A percentile compares a stretch with the other conserved stretches of the same genome.
Conservation (phyloP, 495 filamentous ascomycete species). For the Hypoxylon fragiforme region DNA sequence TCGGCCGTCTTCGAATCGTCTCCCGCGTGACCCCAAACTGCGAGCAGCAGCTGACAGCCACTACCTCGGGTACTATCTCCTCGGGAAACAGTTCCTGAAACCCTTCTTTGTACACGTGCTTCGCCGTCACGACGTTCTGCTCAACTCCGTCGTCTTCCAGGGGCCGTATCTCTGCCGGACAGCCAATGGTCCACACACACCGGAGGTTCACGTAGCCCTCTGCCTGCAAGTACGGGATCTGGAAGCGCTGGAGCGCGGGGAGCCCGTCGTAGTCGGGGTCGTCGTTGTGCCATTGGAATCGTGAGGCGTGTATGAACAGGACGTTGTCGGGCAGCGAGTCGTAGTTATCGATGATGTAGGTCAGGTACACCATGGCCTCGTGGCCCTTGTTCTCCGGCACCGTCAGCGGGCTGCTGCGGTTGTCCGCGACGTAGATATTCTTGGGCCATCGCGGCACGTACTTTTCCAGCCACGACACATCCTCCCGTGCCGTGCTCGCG, state of each 20-base stretch:
- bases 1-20: slow-evolving; percentile 51
- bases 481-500: slow-evolving; percentile 39
- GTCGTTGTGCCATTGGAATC: slow-evolving; percentile 69
- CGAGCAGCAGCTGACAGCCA: slow-evolving; percentile 67
- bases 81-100: slow-evolving; percentile 61
- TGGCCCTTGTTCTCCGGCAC: slow-evolving; percentile 61
- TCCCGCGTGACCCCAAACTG: slow-evolving; percentile 68
- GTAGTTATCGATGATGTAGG: slow-evolving; percentile 67
- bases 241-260: slow-evolving; percentile 56
- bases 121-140: slow-evolving; percentile 43
- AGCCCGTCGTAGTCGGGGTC: slow-evolving; percentile 53
- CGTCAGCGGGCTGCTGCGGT: slow-evolving; percentile 40
- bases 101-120: slow-evolving; percentile 49
- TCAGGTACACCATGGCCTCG: slow-evolving; percentile 67
- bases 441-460: slow-evolving; percentile 44
- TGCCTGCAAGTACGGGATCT: slow-evolving; percentile 56
- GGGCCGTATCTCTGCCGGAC: slow-evolving; percentile 60
- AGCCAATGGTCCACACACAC: slow-evolving; percentile 65
- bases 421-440: slow-evolving; percentile 57
- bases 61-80: slow-evolving; percentile 42
- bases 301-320: slow-evolving; percentile 64
- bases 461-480: slow-evolving; percentile 41
- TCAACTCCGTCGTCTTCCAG: slow-evolving; percentile 32
- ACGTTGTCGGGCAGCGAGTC: slow-evolving; percentile 59
- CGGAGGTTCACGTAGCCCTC: slow-evolving; percentile 68